Evolutionary conservation across 1,284 basidiomycete species (phyloP), one percentile per base, ranked within the genome.

Genomic region (Athelia sp.): DNA sequence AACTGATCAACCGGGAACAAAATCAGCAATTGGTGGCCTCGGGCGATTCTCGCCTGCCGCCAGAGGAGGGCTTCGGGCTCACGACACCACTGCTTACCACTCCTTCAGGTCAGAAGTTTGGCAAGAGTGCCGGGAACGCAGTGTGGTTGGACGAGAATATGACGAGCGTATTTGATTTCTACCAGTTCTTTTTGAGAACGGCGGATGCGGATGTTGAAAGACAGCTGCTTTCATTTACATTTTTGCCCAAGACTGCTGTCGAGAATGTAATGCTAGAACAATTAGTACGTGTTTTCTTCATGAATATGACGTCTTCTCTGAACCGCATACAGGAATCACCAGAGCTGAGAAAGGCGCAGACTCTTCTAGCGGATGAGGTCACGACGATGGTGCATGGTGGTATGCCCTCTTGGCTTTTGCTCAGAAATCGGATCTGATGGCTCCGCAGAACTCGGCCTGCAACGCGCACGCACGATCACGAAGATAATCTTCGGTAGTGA

Each of bases 81-180:
- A 99, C 96, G 0, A 90, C 95, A 4, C 96, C 95, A 4, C 73
- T 99, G n/a, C 75, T 99, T 23, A 96, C 93, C 1, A 97, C 92
- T 0, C 75, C 87, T 0, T 78, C 78, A 0, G 97, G 97, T 1
- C 90, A 93, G 59, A 99, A 99, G 72, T 97, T 99, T 65, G 97
- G 97, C 13, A 99, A 99, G 75, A 92, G 88, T 55, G 90, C 93
- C 0, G 96, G 96, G 1, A 99, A 98, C 62, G 96, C 97, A 0
- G 72, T 99, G 0, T 98, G 96, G 90, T 71, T 98, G 32, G 84
- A 96, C 59, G 69, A 78, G 22, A 58, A 66, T 2, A 66, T 90
- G 58, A 97, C 93, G 1, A 88, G 85, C 55, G 78, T 89, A 10
- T 88, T 90, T 56, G 93, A 96, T 56, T 92, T 98, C 59, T 97